Percentiles rank a stretch among this genome's conserved stretches.
phyloP scores from a whole-genome alignment of 176 grass and related monocot species.

The Elymus sibiricus region DNA sequence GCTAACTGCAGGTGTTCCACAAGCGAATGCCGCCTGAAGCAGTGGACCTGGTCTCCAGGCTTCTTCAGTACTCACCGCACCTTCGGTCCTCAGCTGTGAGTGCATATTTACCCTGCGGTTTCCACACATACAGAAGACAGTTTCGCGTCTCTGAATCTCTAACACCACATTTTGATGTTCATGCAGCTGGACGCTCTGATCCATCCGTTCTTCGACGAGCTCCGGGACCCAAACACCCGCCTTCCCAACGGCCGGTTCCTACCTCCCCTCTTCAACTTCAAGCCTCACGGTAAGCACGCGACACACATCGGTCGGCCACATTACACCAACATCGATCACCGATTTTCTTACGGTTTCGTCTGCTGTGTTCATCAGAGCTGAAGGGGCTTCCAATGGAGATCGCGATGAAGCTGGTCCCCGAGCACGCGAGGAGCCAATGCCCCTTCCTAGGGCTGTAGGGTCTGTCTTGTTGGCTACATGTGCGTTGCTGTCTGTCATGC shows the following conservation, averaged over 20 bases:
- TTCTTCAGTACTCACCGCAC: slow-evolving; percentile 80
- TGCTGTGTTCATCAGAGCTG: slow-evolving; percentile 31
- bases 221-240: slow-evolving; percentile 55
- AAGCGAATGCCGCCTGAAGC: slow-evolving; percentile 78
- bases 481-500: neutral
- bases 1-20: slow-evolving; percentile 62
- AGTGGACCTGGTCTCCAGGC: slow-evolving; percentile 68
- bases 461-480: neutral
- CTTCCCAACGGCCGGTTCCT: slow-evolving; percentile 65
- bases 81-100: slow-evolving; percentile 67
- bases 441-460: slow-evolving; percentile 45
- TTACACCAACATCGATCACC: neutral
- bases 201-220: slow-evolving; percentile 70
- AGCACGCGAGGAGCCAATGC: slow-evolving; percentile 72
- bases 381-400: slow-evolving; percentile 53
- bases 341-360: neutral
- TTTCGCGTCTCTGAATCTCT: neutral
- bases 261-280: slow-evolving; percentile 75
- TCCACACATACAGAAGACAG: neutral
- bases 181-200: slow-evolving; percentile 57
- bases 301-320: neutral
- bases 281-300: slow-evolving; percentile 46
- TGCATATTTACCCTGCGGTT: neutral
- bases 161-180: neutral
- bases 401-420: slow-evolving; percentile 45